Percentiles rank a stretch among this genome's conserved stretches.
These are phyloP conservation scores for Rhipidocladum racemiflorum DNA, from an alignment of 176 grass and related monocot genomes.

Conservation along the genomic window DNA sequence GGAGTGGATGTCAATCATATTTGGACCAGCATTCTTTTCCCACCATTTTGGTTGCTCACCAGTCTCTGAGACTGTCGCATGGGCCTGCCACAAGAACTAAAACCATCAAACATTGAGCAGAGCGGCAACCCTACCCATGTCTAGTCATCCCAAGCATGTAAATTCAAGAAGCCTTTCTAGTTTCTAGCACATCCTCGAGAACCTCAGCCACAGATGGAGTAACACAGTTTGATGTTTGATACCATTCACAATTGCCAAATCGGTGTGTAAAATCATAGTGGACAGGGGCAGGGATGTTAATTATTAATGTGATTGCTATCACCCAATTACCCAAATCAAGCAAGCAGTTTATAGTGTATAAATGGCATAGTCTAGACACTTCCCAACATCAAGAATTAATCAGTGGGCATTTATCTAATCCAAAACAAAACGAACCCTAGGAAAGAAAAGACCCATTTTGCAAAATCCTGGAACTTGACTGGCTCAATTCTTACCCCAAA, in stretches of 20 bases:
- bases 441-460: neutral
- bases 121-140: neutral
- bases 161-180: neutral
- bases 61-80: conserved; percentile 35
- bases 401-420: neutral
- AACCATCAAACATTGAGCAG: conserved; percentile 36
- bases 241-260: neutral
- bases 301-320: neutral
- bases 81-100: conserved; percentile 46
- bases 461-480: neutral
- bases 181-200: neutral
- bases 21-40: conserved; percentile 74
- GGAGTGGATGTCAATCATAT: conserved; percentile 96
- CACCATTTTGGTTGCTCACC: conserved; percentile 79
- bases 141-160: neutral
- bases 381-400: neutral
- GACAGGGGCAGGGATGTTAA: neutral
- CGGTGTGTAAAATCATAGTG: neutral
- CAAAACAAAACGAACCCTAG: neutral
- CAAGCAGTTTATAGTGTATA: neutral
- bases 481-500: neutral
- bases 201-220: neutral
- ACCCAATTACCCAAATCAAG: conserved; percentile 1
- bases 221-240: neutral
- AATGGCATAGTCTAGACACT: neutral